Percentiles rank a stretch among this genome's conserved stretches.
phyloP scores from a whole-genome alignment of 768 basidiomycete genomes.

The Zangia roseola region DNA sequence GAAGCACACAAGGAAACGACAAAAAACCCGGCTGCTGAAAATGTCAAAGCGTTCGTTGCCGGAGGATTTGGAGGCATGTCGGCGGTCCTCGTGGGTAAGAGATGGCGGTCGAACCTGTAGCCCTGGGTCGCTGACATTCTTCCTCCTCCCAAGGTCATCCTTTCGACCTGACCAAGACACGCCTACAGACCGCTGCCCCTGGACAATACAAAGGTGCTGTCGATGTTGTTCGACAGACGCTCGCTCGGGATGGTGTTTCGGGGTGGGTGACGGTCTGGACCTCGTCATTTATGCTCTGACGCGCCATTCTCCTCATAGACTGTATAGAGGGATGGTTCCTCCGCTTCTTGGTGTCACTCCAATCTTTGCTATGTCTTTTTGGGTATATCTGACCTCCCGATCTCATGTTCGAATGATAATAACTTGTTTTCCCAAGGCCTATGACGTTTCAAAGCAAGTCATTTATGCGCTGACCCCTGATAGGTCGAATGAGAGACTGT shows the following conservation, averaged over 20 bases:
- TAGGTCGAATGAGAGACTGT: constrained; percentile 59
- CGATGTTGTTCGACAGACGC: constrained; percentile 88
- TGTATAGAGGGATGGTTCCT: constrained; percentile 93
- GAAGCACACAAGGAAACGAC: constrained; percentile 22
- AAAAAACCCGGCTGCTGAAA: constrained; percentile 35
- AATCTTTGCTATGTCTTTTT: constrained; percentile 97
- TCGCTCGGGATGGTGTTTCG: constrained; percentile 86
- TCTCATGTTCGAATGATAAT: constrained; percentile 9
- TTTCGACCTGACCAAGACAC: constrained; percentile 96
- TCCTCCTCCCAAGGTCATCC: constrained; percentile 70
- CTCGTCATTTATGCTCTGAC: constrained; percentile 1
- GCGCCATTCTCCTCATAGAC: constrained; percentile 37
- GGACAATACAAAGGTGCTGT: constrained; percentile 90
- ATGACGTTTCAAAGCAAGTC: constrained; percentile 88
- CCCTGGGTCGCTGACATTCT: constrained; percentile 6
- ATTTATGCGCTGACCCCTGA: constrained; percentile 80
- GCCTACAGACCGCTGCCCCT: constrained; percentile 87
- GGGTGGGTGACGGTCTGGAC: constrained; percentile 54
- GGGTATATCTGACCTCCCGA: constrained; percentile 50
- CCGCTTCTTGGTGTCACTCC: constrained; percentile 94
- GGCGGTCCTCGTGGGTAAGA: constrained; percentile 86
- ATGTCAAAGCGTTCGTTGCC: constrained; percentile 83
- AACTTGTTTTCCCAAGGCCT: constrained; percentile 56
- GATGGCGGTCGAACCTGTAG: neutral
- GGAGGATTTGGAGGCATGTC: constrained; percentile 91